A percentile compares a stretch with the other conserved stretches of the same genome.
Conservation (phyloP, 2,329 filamentous ascomycete species). For the Penicillium hordei region DNA sequence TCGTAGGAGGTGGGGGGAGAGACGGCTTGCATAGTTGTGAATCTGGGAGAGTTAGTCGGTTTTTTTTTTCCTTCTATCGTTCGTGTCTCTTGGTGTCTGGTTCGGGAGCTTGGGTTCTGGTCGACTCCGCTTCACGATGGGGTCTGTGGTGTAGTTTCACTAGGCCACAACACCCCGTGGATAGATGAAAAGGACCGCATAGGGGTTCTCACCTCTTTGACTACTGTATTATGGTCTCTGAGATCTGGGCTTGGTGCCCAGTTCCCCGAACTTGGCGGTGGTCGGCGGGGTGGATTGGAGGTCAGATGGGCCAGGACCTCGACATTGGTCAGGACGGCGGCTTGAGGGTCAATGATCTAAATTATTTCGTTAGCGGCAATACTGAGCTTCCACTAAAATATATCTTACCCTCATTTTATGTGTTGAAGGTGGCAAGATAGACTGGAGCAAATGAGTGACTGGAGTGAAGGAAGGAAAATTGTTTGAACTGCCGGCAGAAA, state of each 20-base stretch:
- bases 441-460: not conserved
- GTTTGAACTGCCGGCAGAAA: constrained; percentile 25
- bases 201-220: constrained; percentile 42
- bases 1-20: constrained; percentile 41
- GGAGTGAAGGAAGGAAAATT: constrained; percentile 22
- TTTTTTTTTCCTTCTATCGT: not conserved
- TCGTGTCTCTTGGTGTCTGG: not conserved
- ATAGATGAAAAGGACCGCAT: accelerated
- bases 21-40: constrained; percentile 43
- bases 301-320: constrained; percentile 47
- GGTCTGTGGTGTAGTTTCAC: too few relatives aligned
- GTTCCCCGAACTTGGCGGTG: constrained; percentile 38
- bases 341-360: constrained; percentile 47
- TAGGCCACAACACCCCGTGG: too few relatives aligned
- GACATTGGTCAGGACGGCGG: constrained; percentile 45
- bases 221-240: constrained; percentile 48
- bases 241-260: constrained; percentile 45
- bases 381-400: not conserved
- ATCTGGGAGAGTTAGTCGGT: constrained; percentile 29
- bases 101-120: not conserved
- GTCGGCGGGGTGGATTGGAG: constrained; percentile 42
- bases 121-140: not conserved
- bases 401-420: constrained; percentile 29
- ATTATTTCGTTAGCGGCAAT: not conserved
- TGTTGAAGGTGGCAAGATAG: constrained; percentile 8